Base-by-base conservation (phyloP, 75 land plant genomes). In the Selaginella moellendorffii region DNA sequence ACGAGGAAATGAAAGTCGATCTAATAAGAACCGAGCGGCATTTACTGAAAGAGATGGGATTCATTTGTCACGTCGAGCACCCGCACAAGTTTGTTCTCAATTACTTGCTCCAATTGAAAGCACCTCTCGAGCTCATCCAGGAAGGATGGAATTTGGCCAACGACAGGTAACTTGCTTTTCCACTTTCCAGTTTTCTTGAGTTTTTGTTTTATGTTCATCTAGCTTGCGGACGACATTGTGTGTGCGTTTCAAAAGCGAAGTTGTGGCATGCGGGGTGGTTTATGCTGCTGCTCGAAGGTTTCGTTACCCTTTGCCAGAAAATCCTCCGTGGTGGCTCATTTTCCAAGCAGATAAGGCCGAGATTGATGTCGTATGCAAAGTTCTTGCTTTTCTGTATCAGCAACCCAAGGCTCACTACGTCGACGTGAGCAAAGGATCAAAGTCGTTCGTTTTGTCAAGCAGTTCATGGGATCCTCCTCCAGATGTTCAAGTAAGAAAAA, bases 181-280 rank as follows among this genome's bases (percentile, higher is more conserved):
- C 46, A 5, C 46, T 36, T 36, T 36, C 10, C 14, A 36, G 46
- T 36, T 5, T 36, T 5, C 10, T 36, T 36, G 14, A 36, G 5
- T 14, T 36, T 5, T 5, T 36, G 46, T 5, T 36, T 14, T 36
- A 36, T 62, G 17, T 51, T 28, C 77, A 92, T 96, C 68, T 82
- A 92, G 98, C 66, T 82, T 93, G 73, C 78, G 96, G 5, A 93
- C 96, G 36, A 93, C 90, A 1, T 80, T 93, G 27, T 93, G 93
- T 71, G 98, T 93, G 25, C 83, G 98, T 1, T 93, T 89, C 77
- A 93, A 85, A 70, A 93, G 98, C 69, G 96, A 93, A 74, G 98
- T 93, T 2, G 90, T 93, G 29, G 98, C 98, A 24, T 93, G 98
- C 79, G 98, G 98, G 52, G 98, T 88, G 29, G 96, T 93, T 8